phyloP scores from a whole-genome alignment of 257 asterid genomes.

The Thymus mandschuricus region DNA sequence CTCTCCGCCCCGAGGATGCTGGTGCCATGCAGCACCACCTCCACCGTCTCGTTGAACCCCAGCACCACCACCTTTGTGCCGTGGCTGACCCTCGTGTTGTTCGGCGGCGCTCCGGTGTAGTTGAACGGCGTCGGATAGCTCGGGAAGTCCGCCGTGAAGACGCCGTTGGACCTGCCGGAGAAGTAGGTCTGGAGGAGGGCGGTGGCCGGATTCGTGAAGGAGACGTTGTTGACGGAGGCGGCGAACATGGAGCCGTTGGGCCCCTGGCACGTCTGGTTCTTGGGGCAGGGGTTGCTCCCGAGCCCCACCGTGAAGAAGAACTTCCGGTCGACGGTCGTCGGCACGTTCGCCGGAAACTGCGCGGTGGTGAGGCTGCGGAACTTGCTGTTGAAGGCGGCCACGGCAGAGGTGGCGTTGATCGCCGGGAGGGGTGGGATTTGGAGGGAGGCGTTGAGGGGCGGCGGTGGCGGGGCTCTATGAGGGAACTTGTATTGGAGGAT shows the following conservation, averaged over 20 bases:
- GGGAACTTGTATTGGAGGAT: slow-evolving; percentile 45
- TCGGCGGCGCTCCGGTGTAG: slow-evolving; percentile 69
- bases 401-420: slow-evolving; percentile 54
- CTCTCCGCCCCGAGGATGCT: slow-evolving; percentile 72
- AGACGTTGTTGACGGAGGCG: slow-evolving; percentile 61
- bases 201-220: slow-evolving; percentile 49
- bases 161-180: slow-evolving; percentile 34
- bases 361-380: slow-evolving; percentile 56
- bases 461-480: neutral
- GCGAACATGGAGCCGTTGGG: slow-evolving; percentile 64
- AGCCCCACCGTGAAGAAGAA: slow-evolving; percentile 66
- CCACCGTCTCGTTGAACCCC: slow-evolving; percentile 54
- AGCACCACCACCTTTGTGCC: slow-evolving; percentile 61
- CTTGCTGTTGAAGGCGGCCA: slow-evolving; percentile 42
- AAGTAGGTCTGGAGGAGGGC: slow-evolving; percentile 61
- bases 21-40: slow-evolving; percentile 65
- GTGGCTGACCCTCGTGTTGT: slow-evolving; percentile 47
- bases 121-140: slow-evolving; percentile 47
- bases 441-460: slow-evolving; percentile 30
- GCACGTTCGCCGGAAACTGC: slow-evolving; percentile 67
- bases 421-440: slow-evolving; percentile 59
- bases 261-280: slow-evolving; percentile 65
- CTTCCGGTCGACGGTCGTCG: slow-evolving; percentile 41
- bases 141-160: slow-evolving; percentile 57
- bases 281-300: slow-evolving; percentile 59